Percentiles rank a stretch among this genome's conserved stretches.
Conservation (phyloP, 2,329 filamentous ascomycete species). For the Alternaria longipes region DNA sequence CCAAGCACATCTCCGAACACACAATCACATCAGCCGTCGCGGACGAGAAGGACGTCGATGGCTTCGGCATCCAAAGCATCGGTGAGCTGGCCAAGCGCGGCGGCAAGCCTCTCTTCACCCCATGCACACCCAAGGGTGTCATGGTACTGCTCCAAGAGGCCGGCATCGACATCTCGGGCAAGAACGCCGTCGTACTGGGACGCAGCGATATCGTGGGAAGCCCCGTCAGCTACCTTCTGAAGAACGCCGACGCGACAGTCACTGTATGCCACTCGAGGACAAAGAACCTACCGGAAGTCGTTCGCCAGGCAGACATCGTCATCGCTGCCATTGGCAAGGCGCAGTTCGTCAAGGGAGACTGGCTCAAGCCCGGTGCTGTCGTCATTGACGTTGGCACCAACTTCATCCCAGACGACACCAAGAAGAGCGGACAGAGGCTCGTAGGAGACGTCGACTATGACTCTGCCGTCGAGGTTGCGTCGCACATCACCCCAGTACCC, state of each 20-base stretch:
- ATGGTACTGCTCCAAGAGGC: constrained; percentile 90
- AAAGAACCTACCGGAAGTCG: constrained; percentile 72
- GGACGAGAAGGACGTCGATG: constrained; percentile 97
- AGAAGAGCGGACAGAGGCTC: constrained; percentile 90
- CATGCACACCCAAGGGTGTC: constrained; percentile 96
- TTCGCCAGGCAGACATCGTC: constrained; percentile 88
- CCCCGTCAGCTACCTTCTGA: constrained; percentile 93
- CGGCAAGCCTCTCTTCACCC: constrained; percentile 86
- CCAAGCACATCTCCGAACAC: constrained; percentile 89
- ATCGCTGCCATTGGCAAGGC: constrained; percentile 91
- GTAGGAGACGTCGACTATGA: constrained; percentile 97
- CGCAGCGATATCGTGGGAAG: constrained; percentile 97
- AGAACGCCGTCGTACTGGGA: constrained; percentile 93
- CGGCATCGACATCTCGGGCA: constrained; percentile 83
- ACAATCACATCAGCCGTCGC: constrained; percentile 87
- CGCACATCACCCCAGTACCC: constrained; percentile 93
- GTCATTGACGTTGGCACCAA: constrained; percentile 99
- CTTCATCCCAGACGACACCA: constrained; percentile 86
- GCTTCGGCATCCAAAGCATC: constrained; percentile 93
- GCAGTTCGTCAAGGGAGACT: constrained; percentile 90
- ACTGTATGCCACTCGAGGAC: constrained; percentile 96
- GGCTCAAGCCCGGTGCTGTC: constrained; percentile 92
- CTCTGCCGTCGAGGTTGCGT: constrained; percentile 83
- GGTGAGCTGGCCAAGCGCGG: constrained; percentile 96
- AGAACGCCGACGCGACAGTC: constrained; percentile 95